These are phyloP conservation scores for Trypanosoma lewisi DNA, from an alignment of 208 protist genomes.

Conservation along the genomic window DNA sequence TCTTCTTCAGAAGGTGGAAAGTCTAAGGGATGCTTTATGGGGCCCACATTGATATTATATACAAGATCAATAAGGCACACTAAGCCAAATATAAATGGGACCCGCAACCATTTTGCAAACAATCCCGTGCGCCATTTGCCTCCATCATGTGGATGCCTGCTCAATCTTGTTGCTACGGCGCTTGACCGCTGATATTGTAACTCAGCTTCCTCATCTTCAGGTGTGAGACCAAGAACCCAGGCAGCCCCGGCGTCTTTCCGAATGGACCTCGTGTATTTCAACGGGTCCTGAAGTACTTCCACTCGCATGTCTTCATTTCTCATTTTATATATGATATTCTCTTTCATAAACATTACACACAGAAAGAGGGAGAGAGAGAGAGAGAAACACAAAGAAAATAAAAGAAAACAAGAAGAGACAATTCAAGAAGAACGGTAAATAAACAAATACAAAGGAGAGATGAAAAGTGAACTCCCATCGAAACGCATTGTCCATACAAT, in stretches of 20 bases:
- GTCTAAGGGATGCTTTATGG: conserved; percentile 26
- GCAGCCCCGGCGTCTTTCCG: conserved; percentile 46
- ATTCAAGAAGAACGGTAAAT: not conserved
- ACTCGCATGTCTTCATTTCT: conserved; percentile 22
- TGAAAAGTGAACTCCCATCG: too few relatives aligned
- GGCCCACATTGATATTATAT: not conserved
- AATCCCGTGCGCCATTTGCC: not conserved
- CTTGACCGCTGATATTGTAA: conserved; percentile 9
- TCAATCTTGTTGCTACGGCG: not conserved
- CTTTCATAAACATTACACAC: not conserved
- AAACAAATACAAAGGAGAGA: not conserved
- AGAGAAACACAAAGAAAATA: not conserved
- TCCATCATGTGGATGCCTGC: not conserved
- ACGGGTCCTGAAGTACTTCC: conserved; percentile 61
- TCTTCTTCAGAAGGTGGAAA: conserved; percentile 49
- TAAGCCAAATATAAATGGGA: conserved; percentile 22
- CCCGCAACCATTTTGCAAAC: conserved; percentile 32
- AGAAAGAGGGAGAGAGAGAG: too few relatives aligned
- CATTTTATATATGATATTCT: conserved; percentile 1
- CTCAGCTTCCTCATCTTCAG: conserved; percentile 36
- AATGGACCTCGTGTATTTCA: conserved; percentile 42
- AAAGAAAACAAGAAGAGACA: conserved; percentile 10
- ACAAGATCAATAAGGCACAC: conserved; percentile 7
- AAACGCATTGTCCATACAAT: too few relatives aligned
- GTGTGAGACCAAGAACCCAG: conserved; percentile 76